These are phyloP conservation scores for Penicillium macrosclerotiorum DNA, from an alignment of 495 filamentous ascomycete genomes.

Conservation along the genomic window DNA sequence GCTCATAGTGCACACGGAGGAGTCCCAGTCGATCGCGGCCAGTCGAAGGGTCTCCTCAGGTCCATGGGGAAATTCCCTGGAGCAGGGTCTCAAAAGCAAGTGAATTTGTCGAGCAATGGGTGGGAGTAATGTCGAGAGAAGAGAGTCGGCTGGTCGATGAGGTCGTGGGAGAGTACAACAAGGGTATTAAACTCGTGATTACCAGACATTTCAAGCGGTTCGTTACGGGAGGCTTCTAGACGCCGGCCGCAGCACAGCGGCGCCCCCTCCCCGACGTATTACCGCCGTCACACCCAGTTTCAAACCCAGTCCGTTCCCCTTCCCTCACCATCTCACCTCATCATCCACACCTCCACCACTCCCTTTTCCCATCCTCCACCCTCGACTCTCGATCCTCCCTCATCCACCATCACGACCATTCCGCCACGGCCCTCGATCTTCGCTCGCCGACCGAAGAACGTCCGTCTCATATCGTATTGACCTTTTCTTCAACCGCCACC, in stretches of 20 bases:
- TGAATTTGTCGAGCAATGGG: too few relatives aligned
- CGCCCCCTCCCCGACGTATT: conserved; percentile 19
- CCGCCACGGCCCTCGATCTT: too few relatives aligned
- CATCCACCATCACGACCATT: not conserved
- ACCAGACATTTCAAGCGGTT: conserved; percentile 15
- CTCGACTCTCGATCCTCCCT: not conserved
- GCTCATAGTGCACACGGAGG: conserved; percentile 22
- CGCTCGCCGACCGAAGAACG: not conserved
- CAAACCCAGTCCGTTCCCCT: conserved; percentile 19
- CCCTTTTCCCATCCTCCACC: conserved; percentile 3
- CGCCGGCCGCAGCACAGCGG: not conserved
- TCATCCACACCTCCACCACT: conserved; percentile 4
- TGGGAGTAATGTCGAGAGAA: not conserved
- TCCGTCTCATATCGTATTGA: conserved; percentile 1
- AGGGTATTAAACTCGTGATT: too few relatives aligned
- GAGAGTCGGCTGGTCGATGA: not conserved
- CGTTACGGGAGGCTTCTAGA: too few relatives aligned
- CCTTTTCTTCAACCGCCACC: conserved; percentile 2
- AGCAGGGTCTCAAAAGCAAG: conserved; percentile 4
- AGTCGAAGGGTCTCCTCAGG: conserved; percentile 11
- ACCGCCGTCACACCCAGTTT: conserved; percentile 28
- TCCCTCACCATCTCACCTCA: conserved; percentile 3
- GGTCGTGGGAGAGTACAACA: too few relatives aligned
- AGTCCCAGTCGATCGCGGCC: conserved; percentile 20
- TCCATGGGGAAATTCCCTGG: conserved; percentile 4